These are phyloP conservation scores for Calonectria multiphialidica DNA, from an alignment of 2,329 filamentous ascomycete species.

Conservation along the genomic window DNA sequence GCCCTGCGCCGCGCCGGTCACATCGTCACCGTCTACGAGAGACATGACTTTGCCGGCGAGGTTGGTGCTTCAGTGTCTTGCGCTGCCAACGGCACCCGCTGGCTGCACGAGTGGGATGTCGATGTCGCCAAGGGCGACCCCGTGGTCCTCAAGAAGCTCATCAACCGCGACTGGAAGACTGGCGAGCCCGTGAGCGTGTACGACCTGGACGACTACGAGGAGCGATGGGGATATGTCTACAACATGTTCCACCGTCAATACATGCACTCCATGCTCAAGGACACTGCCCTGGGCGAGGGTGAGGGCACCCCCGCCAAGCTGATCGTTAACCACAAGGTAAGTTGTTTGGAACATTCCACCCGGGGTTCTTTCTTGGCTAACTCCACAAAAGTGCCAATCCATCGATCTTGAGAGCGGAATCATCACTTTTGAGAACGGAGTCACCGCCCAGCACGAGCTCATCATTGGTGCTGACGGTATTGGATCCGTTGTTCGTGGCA, in stretches of 20 bases:
- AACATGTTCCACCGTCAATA: slow-evolving; percentile 79
- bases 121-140: slow-evolving; percentile 74
- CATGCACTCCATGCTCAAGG: slow-evolving; percentile 77
- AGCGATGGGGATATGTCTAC: slow-evolving; percentile 73
- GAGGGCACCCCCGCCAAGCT: slow-evolving; percentile 66
- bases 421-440: slow-evolving; percentile 67
- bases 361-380: neutral
- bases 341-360: slow-evolving; percentile 1
- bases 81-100: slow-evolving; percentile 77
- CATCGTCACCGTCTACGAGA: slow-evolving; percentile 72
- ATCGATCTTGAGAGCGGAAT: slow-evolving; percentile 65
- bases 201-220: slow-evolving; percentile 73
- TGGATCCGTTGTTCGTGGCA: slow-evolving; percentile 71
- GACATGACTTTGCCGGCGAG: slow-evolving; percentile 74
- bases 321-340: slow-evolving; percentile 67
- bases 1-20: slow-evolving; percentile 61
- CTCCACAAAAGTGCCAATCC: slow-evolving; percentile 52
- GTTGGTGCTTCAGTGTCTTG: slow-evolving; percentile 77
- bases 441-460: slow-evolving; percentile 65
- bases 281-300: slow-evolving; percentile 67
- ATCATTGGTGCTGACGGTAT: slow-evolving; percentile 76
- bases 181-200: slow-evolving; percentile 75
- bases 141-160: slow-evolving; percentile 74
- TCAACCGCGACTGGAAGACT: slow-evolving; percentile 78
- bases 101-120: slow-evolving; percentile 77